Evolutionary conservation across 2,329 filamentous ascomycete species (phyloP).

Genomic region (Botrytis sinoallii): DNA sequence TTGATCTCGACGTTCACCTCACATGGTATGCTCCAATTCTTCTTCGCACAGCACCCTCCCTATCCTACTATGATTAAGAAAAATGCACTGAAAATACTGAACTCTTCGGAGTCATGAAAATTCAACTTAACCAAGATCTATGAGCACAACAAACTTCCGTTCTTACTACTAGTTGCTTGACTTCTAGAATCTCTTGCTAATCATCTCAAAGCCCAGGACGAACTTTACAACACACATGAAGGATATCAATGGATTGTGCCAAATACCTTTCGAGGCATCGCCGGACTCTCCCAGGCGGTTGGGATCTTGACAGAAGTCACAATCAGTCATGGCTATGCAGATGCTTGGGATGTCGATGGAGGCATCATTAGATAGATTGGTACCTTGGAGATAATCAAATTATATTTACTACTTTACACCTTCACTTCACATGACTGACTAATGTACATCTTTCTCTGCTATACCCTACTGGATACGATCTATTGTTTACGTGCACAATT

Average conservation of each 20-base stretch:
- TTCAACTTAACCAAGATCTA: conserved; percentile 40
- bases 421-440: background rate
- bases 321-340: background rate
- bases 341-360: fast-evolving
- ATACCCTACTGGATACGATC: background rate
- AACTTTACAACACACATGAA: background rate
- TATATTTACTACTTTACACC: background rate
- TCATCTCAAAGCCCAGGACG: background rate
- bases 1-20: background rate
- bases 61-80: conserved; percentile 37
- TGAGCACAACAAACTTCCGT: conserved; percentile 30
- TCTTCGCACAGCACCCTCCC: background rate
- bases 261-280: too few relatives aligned
- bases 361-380: background rate
- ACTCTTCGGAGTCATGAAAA: conserved; percentile 36
- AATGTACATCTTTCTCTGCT: background rate
- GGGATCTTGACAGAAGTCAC: background rate
- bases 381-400: background rate
- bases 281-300: background rate
- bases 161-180: background rate
- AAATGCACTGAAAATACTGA: conserved; percentile 42
- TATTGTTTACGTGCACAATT: background rate
- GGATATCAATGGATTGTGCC: too few relatives aligned
- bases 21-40: background rate
- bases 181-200: background rate